Percentiles rank a stretch among this genome's conserved stretches.
phyloP scores from a whole-genome alignment of 2,329 filamentous ascomycete species.

The Penicillium sp. region DNA sequence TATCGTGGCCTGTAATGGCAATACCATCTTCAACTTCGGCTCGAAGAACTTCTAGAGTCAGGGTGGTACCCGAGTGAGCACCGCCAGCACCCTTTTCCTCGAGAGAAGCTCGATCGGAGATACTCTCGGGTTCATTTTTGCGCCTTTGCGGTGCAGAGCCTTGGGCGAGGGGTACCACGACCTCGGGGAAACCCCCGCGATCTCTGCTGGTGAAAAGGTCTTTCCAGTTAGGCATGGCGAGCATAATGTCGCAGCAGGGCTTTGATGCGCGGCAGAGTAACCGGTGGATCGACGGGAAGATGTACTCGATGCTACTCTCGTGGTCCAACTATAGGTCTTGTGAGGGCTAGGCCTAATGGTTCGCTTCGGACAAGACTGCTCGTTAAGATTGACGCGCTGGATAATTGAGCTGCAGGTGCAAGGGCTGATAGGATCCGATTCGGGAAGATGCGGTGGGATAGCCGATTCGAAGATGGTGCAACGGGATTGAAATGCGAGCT shows the following conservation, averaged over 20 bases:
- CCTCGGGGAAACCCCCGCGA: conserved; percentile 38
- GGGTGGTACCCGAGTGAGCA: conserved; percentile 38
- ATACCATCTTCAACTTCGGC: conserved; percentile 61
- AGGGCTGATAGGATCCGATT: conserved; percentile 5
- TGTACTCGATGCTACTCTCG: background rate
- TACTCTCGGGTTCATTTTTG: conserved; percentile 33
- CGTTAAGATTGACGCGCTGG: conserved; percentile 7
- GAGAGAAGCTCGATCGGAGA: conserved; percentile 29
- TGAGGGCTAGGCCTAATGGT: background rate
- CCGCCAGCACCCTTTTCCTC: conserved; percentile 36
- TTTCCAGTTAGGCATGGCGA: conserved; percentile 16
- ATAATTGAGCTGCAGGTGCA: conserved; percentile 7
- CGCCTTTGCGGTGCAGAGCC: conserved; percentile 32
- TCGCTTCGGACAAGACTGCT: background rate
- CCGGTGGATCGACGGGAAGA: conserved; percentile 3
- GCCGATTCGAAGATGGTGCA: conserved; percentile 3
- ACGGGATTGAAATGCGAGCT: conserved; percentile 11
- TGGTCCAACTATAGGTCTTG: background rate
- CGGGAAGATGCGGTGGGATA: conserved; percentile 6
- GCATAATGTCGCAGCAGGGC: conserved; percentile 3
- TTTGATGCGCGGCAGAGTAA: conserved; percentile 5
- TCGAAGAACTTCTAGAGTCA: conserved; percentile 65
- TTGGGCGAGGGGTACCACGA: conserved; percentile 48
- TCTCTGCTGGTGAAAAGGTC: conserved; percentile 14
- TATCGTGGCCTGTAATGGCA: conserved; percentile 54